Evolutionary conservation across 495 filamentous ascomycete species (phyloP), one percentile per base, ranked within the genome.

Genomic region (Clohesyomyces aquaticus): DNA sequence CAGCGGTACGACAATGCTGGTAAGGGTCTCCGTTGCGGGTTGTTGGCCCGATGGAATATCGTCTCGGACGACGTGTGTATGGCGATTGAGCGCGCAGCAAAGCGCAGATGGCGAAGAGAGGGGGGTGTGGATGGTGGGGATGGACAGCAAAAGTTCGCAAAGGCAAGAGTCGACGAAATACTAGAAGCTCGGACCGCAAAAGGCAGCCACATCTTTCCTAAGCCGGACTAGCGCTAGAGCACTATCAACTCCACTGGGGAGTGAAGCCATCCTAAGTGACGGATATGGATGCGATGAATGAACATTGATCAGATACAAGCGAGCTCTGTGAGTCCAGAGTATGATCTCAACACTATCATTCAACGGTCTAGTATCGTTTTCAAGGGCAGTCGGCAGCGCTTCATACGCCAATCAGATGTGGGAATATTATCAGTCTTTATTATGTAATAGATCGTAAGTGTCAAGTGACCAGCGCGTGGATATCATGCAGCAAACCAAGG

Each of bases 401-500:
- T 16, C 11, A 22, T 50, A 25, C 2, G 6, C 19, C 21, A 22
- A 2, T 6, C 22, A 50, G 47, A 18, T 4, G 19, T 4, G 8
- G 43, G 8, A 47, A 8, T 18, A 16, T 47, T 47, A 16, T n/a
- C 43, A 47, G 12, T 47, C 43, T 47, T 6, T 47, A 47, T 47
- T 38, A 47, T 8, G 43, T 47, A 47, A n/a, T 22, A 47, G 14
- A 38, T 38, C 32, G 32, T 38, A 14, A 38, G 32, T 38, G 6
- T 38, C 48, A 25, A 54, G 46, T 22, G 3, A 3, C 22, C 19
- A 19, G 4, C 11, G 32, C 60, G 38, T 63, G 60, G 66, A 68
- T 69, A 69, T 69, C 66, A 64, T 68, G 59, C 51, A 52, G 58
- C 51, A 26, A 28, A 21, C 26, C 48, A 10, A 23, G 28, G 22